Conservation (phyloP, 345 rosid species). For the Brassica rapa region DNA sequence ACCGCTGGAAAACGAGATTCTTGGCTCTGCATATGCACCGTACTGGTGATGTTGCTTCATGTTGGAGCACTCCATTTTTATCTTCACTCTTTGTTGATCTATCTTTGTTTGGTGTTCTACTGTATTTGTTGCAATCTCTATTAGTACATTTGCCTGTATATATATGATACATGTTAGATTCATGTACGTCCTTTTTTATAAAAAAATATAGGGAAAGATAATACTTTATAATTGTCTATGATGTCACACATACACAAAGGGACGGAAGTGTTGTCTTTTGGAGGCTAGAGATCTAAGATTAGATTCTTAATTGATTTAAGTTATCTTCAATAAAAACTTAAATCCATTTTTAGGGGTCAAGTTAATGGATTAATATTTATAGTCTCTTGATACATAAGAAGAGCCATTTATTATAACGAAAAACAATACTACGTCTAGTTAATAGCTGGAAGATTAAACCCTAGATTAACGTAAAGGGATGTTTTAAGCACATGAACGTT, state of each 20-base stretch:
- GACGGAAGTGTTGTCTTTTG: slow-evolving; percentile 24
- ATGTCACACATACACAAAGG: slow-evolving; percentile 25
- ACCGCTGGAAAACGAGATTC: slow-evolving; percentile 90
- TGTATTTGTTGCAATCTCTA: slow-evolving; percentile 19
- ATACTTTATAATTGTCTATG: background rate
- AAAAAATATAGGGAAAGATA: background rate
- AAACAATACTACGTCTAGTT: slow-evolving; percentile 6
- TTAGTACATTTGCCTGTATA: slow-evolving; percentile 4
- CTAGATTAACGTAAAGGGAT: slow-evolving; percentile 35
- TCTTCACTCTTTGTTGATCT: background rate
- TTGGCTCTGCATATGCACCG: slow-evolving; percentile 58
- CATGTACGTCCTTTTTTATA: slow-evolving; percentile 14
- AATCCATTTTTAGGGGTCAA: slow-evolving; percentile 19
- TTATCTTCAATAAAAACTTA: slow-evolving; percentile 25
- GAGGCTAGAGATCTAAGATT: slow-evolving; percentile 37
- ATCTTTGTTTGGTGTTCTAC: background rate
- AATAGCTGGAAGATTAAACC: slow-evolving; percentile 26
- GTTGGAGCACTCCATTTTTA: slow-evolving; percentile 43
- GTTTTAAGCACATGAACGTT: slow-evolving; percentile 40
- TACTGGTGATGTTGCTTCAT: slow-evolving; percentile 54
- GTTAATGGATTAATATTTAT: background rate
- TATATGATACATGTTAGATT: slow-evolving; percentile 22
- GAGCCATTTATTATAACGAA: slow-evolving; percentile 27
- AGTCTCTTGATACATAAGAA: slow-evolving; percentile 33
- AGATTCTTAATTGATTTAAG: slow-evolving; percentile 28